Evolutionary conservation across 2,329 filamentous ascomycete species (phyloP).

Genomic region (Phialocephala subalpina): DNA sequence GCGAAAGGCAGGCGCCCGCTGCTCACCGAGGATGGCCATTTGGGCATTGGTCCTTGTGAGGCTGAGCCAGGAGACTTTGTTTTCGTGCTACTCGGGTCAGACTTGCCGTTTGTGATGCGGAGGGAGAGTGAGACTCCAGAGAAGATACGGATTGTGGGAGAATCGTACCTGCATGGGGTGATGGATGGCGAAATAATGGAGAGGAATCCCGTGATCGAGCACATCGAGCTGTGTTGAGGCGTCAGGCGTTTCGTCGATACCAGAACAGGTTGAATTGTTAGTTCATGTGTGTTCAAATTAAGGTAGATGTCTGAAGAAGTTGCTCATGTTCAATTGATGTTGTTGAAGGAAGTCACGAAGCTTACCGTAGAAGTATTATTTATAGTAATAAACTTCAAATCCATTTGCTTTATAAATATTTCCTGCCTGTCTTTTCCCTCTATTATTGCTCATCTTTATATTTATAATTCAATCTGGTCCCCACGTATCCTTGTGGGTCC

Average conservation of each 20-base stretch:
- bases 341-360: no score
- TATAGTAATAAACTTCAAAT: no score
- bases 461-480: no score
- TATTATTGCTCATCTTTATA: no score
- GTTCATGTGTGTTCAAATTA: not conserved
- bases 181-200: slow-evolving; percentile 31
- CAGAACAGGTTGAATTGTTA: not conserved
- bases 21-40: slow-evolving; percentile 3
- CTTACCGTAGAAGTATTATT: no score
- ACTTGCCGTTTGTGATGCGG: slow-evolving; percentile 25
- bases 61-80: slow-evolving; percentile 24
- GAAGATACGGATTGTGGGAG: slow-evolving; percentile 24
- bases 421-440: no score
- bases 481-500: no score
- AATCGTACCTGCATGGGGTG: slow-evolving; percentile 29
- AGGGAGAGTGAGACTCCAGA: slow-evolving; percentile 4
- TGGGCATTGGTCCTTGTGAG: slow-evolving; percentile 27
- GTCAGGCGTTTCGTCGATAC: not conserved
- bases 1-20: slow-evolving; percentile 23
- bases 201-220: slow-evolving; percentile 13
- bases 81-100: slow-evolving; percentile 21
- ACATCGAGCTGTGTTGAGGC: slow-evolving; percentile 12
- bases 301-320: not conserved
- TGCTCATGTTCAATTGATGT: not conserved
- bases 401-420: no score